Conservation (phyloP, 192 early-diverging fungal species). For the Kappamyces sp. region DNA sequence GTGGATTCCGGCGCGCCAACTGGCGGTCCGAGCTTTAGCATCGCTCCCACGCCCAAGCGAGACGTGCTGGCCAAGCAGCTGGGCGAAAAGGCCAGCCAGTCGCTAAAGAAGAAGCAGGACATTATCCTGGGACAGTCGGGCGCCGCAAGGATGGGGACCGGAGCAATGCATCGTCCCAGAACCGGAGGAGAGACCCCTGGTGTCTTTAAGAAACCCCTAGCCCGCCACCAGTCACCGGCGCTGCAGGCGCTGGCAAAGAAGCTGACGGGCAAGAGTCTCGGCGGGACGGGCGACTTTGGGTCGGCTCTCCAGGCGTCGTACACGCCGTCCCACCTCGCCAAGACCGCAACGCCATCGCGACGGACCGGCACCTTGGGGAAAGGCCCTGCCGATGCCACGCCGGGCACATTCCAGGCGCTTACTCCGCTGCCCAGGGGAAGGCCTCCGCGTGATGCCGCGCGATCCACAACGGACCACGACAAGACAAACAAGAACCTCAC, state of each 20-base stretch:
- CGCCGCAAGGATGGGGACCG: background rate
- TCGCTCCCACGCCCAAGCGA: slow-evolving; percentile 59
- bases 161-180: background rate
- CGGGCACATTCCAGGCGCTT: no score
- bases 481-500: no score
- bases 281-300: no score
- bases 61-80: slow-evolving; percentile 58
- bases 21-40: slow-evolving; percentile 42
- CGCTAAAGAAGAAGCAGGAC: slow-evolving; percentile 3
- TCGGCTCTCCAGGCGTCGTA: no score
- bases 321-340: no score
- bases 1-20: slow-evolving; percentile 37
- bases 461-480: no score
- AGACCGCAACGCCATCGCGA: no score
- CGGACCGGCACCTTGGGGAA: no score
- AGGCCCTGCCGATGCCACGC: no score
- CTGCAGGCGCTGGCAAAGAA: background rate
- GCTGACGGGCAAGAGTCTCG: no score
- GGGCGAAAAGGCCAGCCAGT: slow-evolving; percentile 55
- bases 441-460: no score
- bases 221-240: slow-evolving; percentile 1
- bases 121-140: background rate
- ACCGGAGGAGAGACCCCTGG: background rate
- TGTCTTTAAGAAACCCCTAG: slow-evolving; percentile 3
- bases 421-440: no score